phyloP scores from a whole-genome alignment of 108 stramenopile genomes.

The Nitzschia inconspicua region DNA sequence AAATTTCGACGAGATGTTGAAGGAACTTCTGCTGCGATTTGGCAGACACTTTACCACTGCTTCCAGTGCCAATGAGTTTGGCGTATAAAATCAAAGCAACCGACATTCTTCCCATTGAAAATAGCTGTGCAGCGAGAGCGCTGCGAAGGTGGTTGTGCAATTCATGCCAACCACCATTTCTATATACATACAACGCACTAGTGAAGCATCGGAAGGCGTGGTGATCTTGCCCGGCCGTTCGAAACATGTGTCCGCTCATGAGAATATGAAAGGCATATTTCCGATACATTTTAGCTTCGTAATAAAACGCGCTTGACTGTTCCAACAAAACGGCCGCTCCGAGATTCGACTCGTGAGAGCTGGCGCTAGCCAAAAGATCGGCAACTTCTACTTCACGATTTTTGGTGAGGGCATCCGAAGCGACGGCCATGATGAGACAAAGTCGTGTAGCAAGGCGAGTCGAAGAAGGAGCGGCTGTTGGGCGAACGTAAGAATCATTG shows the following conservation, averaged over 20 bases:
- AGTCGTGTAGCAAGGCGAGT: conserved; percentile 77
- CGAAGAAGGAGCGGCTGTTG: conserved; percentile 47
- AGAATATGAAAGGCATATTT: conserved; percentile 92
- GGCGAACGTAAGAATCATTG: conserved; percentile 34
- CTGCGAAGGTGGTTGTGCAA: conserved; percentile 74
- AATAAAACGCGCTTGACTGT: conserved; percentile 77
- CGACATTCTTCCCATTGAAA: conserved; percentile 71
- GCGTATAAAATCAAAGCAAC: conserved; percentile 70
- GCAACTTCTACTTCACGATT: conserved; percentile 77
- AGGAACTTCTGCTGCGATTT: conserved; percentile 86
- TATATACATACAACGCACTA: conserved; percentile 73
- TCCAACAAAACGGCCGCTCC: conserved; percentile 83
- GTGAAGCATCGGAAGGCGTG: conserved; percentile 88
- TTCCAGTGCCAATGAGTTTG: conserved; percentile 52
- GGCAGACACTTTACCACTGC: conserved; percentile 68
- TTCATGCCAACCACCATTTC: conserved; percentile 70
- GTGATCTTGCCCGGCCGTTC: conserved; percentile 73
- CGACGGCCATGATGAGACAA: conserved; percentile 59
- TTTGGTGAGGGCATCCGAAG: conserved; percentile 32
- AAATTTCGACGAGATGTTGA: conserved; percentile 71
- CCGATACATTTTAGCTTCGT: conserved; percentile 61
- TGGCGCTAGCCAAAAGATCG: conserved; percentile 78
- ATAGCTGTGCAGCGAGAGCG: conserved; percentile 81
- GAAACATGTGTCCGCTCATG: conserved; percentile 91
- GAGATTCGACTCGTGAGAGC: conserved; percentile 78